A percentile compares a stretch with the other conserved stretches of the same genome.
phyloP scores from a whole-genome alignment of 1,284 basidiomycete species.

The Phellinidium pouzarii region DNA sequence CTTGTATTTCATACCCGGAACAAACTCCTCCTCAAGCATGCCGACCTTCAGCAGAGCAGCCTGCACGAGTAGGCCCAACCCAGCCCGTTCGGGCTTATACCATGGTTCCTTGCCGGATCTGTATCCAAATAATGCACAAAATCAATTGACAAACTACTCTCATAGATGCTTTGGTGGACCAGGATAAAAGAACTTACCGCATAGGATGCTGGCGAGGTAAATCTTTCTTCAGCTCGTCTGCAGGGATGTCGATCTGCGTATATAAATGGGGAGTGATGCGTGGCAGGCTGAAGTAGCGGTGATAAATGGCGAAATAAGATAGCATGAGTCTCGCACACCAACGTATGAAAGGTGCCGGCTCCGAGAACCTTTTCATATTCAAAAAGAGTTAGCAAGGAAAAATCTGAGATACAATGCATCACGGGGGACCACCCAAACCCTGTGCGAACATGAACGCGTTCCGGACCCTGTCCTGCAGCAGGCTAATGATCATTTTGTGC shows the following conservation, averaged over 20 bases:
- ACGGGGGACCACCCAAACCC: neutral
- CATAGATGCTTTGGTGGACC: too few species aligned
- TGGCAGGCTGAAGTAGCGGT: constrained; percentile 34
- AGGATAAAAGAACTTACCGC: constrained; percentile 6
- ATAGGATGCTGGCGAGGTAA: constrained; percentile 27
- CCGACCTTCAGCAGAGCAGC: constrained; percentile 28
- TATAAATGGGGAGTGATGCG: constrained; percentile 22
- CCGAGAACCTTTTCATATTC: constrained; percentile 2
- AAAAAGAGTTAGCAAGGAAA: too few species aligned
- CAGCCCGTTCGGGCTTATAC: constrained; percentile 35
- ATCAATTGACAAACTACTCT: neutral
- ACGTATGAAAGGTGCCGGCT: constrained; percentile 20
- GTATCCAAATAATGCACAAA: neutral
- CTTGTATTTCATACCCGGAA: constrained; percentile 33
- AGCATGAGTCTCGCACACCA: constrained; percentile 24
- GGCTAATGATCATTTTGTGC: constrained; percentile 26
- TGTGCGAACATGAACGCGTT: constrained; percentile 38
- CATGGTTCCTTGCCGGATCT: constrained; percentile 34
- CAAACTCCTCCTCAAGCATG: constrained; percentile 25
- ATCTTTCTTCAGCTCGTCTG: constrained; percentile 14
- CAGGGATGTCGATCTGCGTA: constrained; percentile 23
- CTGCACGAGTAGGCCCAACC: constrained; percentile 15
- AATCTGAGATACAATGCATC: too few species aligned
- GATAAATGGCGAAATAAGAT: constrained; percentile 24
- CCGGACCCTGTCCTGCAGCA: constrained; percentile 35